A percentile compares a stretch with the other conserved stretches of the same genome.
phyloP scores from a whole-genome alignment of 306 rosid species.

The Hippophae tibetana region DNA sequence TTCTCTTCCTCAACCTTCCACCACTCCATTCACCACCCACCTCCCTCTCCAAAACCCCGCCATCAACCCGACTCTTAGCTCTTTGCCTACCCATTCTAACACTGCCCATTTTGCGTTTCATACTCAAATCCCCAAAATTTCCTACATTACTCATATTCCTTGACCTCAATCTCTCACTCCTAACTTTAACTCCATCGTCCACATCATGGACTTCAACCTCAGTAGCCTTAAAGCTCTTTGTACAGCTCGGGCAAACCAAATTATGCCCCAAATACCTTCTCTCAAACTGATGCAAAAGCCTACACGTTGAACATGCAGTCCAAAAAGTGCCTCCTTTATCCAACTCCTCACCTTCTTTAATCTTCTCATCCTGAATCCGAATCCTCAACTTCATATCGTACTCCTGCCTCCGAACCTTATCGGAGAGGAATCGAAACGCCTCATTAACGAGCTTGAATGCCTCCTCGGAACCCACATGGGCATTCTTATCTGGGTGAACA shows the following conservation, averaged over 20 bases:
- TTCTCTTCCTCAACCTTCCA: conserved; percentile 48
- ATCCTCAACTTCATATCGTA: conserved; percentile 54
- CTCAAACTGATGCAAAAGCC: conserved; percentile 69
- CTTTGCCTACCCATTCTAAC: conserved; percentile 12
- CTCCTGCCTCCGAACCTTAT: conserved; percentile 43
- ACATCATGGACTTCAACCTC: conserved; percentile 36
- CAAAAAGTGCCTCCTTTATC: conserved; percentile 45
- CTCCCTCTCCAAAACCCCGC: conserved; percentile 16
- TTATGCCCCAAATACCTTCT: conserved; percentile 53
- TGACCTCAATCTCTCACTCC: conserved; percentile 26
- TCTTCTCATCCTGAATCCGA: conserved; percentile 48
- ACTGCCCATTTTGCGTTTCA: conserved; percentile 10
- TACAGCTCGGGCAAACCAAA: conserved; percentile 70
- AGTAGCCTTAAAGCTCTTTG: conserved; percentile 58
- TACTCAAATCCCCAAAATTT: conserved; percentile 5
- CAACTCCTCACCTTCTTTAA: conserved; percentile 9
- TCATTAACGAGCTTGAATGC: conserved; percentile 66
- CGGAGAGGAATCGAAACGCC: conserved; percentile 59
- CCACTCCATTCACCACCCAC: conserved; percentile 22
- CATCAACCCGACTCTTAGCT: conserved; percentile 8
- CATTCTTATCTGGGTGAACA: conserved; percentile 63
- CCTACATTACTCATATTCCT: conserved; percentile 6
- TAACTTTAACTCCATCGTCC: conserved; percentile 22
- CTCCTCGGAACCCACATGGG: conserved; percentile 48
- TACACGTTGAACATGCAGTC: conserved; percentile 70